Conservation (phyloP, 768 basidiomycete species). For the Leccinum variicolor region DNA sequence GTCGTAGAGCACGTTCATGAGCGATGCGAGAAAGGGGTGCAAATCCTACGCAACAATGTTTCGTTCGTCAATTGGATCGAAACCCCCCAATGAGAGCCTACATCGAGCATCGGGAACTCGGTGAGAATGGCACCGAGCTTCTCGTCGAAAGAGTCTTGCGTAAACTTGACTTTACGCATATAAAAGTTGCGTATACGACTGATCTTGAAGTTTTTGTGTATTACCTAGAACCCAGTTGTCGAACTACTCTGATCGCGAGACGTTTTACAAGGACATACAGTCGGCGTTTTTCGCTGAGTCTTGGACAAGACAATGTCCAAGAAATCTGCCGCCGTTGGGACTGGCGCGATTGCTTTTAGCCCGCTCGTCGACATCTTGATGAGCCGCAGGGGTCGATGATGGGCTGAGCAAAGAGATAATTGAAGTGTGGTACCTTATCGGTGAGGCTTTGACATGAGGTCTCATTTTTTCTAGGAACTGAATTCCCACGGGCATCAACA, state of each 20-base stretch:
- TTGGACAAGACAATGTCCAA: slow-evolving; percentile 90
- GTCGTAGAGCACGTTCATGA: slow-evolving; percentile 99
- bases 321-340: slow-evolving; percentile 94
- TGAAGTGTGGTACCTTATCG: background rate
- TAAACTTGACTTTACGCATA: slow-evolving; percentile 99
- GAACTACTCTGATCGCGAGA: background rate
- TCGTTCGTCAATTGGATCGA: background rate
- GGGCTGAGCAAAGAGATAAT: slow-evolving; percentile 4
- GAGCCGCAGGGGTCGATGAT: background rate
- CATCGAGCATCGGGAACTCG: slow-evolving; percentile 97
- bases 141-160: slow-evolving; percentile 95
- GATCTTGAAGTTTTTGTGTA: slow-evolving; percentile 99
- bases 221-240: slow-evolving; percentile 54
- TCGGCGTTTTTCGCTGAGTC: slow-evolving; percentile 97
- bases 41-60: slow-evolving; percentile 54
- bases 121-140: slow-evolving; percentile 89
- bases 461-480: slow-evolving; percentile 9
- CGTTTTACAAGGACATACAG: slow-evolving; percentile 43
- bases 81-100: slow-evolving; percentile 41
- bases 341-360: slow-evolving; percentile 96
- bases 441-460: slow-evolving; percentile 1
- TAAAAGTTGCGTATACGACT: slow-evolving; percentile 97
- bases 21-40: slow-evolving; percentile 92
- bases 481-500: slow-evolving; percentile 5
- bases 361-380: slow-evolving; percentile 75